Conservation (phyloP, 176 grass and related monocot species). For the Olyra latifolia region DNA sequence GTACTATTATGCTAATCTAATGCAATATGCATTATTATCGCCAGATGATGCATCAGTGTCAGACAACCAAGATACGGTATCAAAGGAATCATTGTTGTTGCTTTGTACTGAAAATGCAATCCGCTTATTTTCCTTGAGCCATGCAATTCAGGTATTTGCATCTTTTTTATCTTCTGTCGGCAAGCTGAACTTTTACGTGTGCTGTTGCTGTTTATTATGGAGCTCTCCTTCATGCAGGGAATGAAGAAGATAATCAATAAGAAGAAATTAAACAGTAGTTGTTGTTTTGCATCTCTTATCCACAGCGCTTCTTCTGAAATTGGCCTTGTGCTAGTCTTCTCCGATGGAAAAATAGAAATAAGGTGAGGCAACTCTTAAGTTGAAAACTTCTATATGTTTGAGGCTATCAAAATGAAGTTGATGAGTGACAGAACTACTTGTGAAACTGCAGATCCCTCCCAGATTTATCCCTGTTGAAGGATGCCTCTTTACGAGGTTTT, state of each 20-base stretch:
- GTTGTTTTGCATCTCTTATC: constrained; percentile 79
- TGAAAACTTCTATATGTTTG: neutral
- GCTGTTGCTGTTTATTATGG: neutral
- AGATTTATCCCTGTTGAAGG: constrained; percentile 84
- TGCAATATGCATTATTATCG: constrained; percentile 19
- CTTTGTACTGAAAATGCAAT: constrained; percentile 94
- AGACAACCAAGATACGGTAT: constrained; percentile 39
- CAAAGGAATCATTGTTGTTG: constrained; percentile 60
- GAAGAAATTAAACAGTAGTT: constrained; percentile 64
- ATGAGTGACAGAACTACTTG: constrained; percentile 7
- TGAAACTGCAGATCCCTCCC: constrained; percentile 79
- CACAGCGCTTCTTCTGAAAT: constrained; percentile 55
- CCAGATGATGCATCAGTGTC: constrained; percentile 27
- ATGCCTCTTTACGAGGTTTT: constrained; percentile 67
- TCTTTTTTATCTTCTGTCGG: constrained; percentile 4
- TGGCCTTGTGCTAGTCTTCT: constrained; percentile 74
- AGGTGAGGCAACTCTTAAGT: constrained; percentile 47
- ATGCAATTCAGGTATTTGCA: constrained; percentile 80
- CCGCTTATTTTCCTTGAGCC: constrained; percentile 68
- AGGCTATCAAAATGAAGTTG: neutral
- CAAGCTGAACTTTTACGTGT: neutral
- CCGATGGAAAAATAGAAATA: constrained; percentile 80
- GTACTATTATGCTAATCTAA: constrained; percentile 31
- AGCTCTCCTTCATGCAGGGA: constrained; percentile 51
- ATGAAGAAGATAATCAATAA: constrained; percentile 80